These are phyloP conservation scores for Rhizoctonia solani DNA, from an alignment of 1,284 basidiomycete species.

Conservation along the genomic window DNA sequence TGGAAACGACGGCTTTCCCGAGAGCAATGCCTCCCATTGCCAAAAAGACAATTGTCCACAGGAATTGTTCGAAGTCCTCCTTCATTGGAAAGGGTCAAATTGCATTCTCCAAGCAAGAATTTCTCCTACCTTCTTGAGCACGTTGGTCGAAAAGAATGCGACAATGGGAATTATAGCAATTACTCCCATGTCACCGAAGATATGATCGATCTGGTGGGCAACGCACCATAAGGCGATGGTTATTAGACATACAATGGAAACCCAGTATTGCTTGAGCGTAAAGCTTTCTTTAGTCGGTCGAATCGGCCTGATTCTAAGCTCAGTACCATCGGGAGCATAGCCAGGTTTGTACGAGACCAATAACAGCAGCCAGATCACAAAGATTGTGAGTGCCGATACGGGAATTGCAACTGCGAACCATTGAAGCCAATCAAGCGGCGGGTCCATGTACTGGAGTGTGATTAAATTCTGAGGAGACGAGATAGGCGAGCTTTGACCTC, in stretches of 20 bases:
- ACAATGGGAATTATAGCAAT: slow-evolving; percentile 94
- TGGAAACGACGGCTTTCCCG: slow-evolving; percentile 90
- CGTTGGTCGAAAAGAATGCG: slow-evolving; percentile 92
- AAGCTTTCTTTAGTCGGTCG: slow-evolving; percentile 80
- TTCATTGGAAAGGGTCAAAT: slow-evolving; percentile 44
- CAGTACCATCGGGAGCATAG: slow-evolving; percentile 71
- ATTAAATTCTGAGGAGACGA: slow-evolving; percentile 91
- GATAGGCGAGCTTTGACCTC: slow-evolving; percentile 90
- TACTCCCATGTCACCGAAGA: slow-evolving; percentile 95
- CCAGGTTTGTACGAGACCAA: slow-evolving; percentile 80
- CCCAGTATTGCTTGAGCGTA: slow-evolving; percentile 88
- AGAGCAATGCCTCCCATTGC: slow-evolving; percentile 99
- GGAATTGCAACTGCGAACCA: slow-evolving; percentile 97
- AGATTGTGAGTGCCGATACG: slow-evolving; percentile 81
- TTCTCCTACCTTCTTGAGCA: slow-evolving; percentile 82
- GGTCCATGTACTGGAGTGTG: slow-evolving; percentile 86
- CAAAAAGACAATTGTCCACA: slow-evolving; percentile 90
- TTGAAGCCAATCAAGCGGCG: slow-evolving; percentile 82
- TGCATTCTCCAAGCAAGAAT: slow-evolving; percentile 8
- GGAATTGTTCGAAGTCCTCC: slow-evolving; percentile 95
- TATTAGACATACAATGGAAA: slow-evolving; percentile 78
- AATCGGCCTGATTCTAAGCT: slow-evolving; percentile 80
- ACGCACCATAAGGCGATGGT: slow-evolving; percentile 94
- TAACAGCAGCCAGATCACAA: slow-evolving; percentile 91
- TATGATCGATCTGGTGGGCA: slow-evolving; percentile 77